Conservation (phyloP, 2,329 filamentous ascomycete species). For the Remersonia thermophila region DNA sequence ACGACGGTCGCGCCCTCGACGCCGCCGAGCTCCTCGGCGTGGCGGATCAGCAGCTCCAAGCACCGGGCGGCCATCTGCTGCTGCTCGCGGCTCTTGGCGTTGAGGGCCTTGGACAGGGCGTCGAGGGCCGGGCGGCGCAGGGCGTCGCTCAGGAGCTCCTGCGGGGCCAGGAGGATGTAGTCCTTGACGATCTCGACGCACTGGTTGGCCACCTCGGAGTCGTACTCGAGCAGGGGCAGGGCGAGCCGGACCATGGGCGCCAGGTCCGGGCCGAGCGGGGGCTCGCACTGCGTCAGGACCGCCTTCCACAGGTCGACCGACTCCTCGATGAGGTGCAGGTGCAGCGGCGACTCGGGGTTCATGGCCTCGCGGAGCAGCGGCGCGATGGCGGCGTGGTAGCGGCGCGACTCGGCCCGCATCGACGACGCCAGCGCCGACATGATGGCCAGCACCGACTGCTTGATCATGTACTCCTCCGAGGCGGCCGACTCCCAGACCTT, state of each 20-base stretch:
- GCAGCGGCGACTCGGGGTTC: slow-evolving; percentile 59
- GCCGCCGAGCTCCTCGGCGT: slow-evolving; percentile 50
- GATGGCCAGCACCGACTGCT: slow-evolving; percentile 81
- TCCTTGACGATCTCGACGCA: slow-evolving; percentile 55
- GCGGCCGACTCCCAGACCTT: slow-evolving; percentile 74
- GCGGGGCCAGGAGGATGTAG: slow-evolving; percentile 58
- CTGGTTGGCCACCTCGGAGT: slow-evolving; percentile 48
- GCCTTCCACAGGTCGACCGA: slow-evolving; percentile 80
- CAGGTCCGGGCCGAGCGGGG: slow-evolving; percentile 50
- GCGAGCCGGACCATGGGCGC: slow-evolving; percentile 48
- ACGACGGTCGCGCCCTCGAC: slow-evolving; percentile 49
- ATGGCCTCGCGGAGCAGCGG: slow-evolving; percentile 74
- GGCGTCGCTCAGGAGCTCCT: slow-evolving; percentile 48
- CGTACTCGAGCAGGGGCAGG: slow-evolving; percentile 54
- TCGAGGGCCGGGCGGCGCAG: slow-evolving; percentile 38
- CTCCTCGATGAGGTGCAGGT: slow-evolving; percentile 81
- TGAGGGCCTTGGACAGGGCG: slow-evolving; percentile 38
- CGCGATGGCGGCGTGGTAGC: slow-evolving; percentile 68
- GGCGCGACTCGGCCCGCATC: slow-evolving; percentile 64
- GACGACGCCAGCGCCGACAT: slow-evolving; percentile 75
- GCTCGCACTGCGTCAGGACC: slow-evolving; percentile 53
- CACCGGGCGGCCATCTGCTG: slow-evolving; percentile 46
- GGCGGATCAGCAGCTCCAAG: slow-evolving; percentile 53
- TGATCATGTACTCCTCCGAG: slow-evolving; percentile 75
- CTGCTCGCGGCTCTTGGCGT: slow-evolving; percentile 43